Base-by-base conservation (phyloP, 257 asterid species). In the Ajuga chamaepitys region DNA sequence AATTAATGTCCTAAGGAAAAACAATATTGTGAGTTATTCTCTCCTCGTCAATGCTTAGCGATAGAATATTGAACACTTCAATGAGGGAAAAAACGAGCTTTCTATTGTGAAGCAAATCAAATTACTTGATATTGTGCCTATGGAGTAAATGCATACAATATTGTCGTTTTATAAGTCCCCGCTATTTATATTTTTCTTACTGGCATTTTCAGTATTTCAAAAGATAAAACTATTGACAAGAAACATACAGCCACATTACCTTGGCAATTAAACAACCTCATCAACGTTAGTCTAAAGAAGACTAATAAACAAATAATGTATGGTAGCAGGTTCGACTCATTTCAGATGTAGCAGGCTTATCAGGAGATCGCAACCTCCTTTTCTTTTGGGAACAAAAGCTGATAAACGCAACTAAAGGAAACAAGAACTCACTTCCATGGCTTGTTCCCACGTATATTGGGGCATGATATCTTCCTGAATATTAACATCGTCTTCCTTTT, bases 391-490 rank as follows among this genome's bases (percentile, higher is more conserved):
- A 30, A 25, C 32, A 17, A n/a, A 7, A 59, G 34, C 18, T 40
- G 37, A 64, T 8, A 57, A 66, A 68, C 24, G 30, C 60, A 54
- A 25, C 48, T 8, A 14, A 48, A 50, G 35, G 60, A 72, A 48
- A 65, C 28, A 57, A 12, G 9, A 56, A 63, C 89, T 83, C 69
- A 88, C 96, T 54, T 78, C 71, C 64, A 64, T 75, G 75, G 70
- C 75, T 16, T 61, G 67, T 44, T 78, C 84, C 78, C 79, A 76
- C 42, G 68, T 42, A 61, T 55, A 82, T 56, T 80, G 70, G 64
- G 76, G 81, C 75, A 81, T 78, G 66, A 81, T 78, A 66, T 74
- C 82, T 58, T 84, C 87, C 32, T 47, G 72, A 48, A 70, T 64
- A 57, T 46, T 70, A 68, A 72, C 70, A 14, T 63, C 11, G 20